phyloP scores from a whole-genome alignment of 176 grass and related monocot genomes.

The Carex pumila region DNA sequence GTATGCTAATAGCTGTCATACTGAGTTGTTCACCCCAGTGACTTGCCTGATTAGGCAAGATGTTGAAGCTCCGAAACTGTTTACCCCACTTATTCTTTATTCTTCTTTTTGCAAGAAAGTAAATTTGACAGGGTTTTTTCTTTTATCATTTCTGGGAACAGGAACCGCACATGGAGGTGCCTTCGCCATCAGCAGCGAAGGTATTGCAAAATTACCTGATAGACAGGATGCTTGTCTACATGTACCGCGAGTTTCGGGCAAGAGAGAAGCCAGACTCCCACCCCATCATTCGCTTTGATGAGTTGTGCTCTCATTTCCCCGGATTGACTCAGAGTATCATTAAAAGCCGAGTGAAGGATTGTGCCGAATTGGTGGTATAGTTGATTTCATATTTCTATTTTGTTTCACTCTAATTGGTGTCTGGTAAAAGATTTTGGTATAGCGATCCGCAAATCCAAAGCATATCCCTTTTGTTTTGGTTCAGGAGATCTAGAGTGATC shows the following conservation, averaged over 20 bases:
- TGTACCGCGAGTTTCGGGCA: constrained; percentile 80
- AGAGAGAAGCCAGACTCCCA: constrained; percentile 59
- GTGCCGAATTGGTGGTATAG: constrained; percentile 74
- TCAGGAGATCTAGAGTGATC: background rate
- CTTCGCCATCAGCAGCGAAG: constrained; percentile 54
- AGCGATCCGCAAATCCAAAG: background rate
- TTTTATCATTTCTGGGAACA: constrained; percentile 32
- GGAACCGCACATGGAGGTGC: constrained; percentile 96
- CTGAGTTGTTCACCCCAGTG: background rate
- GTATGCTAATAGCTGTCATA: background rate
- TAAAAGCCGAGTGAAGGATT: constrained; percentile 76
- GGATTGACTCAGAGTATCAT: constrained; percentile 59
- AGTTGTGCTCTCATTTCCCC: constrained; percentile 70
- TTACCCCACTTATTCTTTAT: background rate
- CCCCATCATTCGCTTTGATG: constrained; percentile 69
- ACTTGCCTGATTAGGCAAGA: background rate
- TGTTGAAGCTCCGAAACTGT: background rate
- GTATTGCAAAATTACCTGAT: constrained; percentile 70
- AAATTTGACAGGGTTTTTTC: background rate
- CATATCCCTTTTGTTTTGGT: background rate
- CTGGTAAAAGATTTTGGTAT: background rate
- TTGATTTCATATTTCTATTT: background rate
- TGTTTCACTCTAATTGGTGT: background rate
- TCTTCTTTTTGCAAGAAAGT: background rate
- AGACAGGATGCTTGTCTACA: constrained; percentile 71